Conservation (phyloP, 495 filamentous ascomycete species). For the Hypoxylon fuscum region DNA sequence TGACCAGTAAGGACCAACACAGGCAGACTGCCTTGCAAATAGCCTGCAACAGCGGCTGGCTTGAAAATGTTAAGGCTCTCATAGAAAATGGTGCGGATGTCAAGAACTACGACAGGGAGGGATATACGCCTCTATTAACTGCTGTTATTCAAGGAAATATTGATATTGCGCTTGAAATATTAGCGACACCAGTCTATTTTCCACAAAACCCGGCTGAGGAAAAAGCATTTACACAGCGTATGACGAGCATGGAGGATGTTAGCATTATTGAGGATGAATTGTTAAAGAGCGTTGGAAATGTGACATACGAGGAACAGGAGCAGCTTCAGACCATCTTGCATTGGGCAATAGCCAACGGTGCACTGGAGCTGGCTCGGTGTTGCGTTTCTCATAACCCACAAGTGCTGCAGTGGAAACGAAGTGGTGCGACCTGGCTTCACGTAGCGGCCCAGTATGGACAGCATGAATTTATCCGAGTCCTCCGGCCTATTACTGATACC, state of each 20-base stretch:
- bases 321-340: not conserved
- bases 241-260: not conserved
- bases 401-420: not conserved
- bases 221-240: not conserved
- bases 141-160: not conserved
- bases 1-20: not conserved
- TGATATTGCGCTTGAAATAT: slow-evolving; percentile 20
- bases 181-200: slow-evolving; percentile 4
- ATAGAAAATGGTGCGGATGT: slow-evolving; percentile 1
- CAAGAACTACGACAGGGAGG: not conserved
- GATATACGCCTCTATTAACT: slow-evolving; percentile 12
- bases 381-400: slow-evolving; percentile 4
- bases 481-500: too few relatives aligned
- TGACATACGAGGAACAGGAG: not conserved
- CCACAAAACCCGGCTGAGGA: not conserved
- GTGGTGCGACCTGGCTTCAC: slow-evolving; percentile 18
- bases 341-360: slow-evolving; percentile 16
- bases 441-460: slow-evolving; percentile 14
- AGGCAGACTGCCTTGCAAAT: slow-evolving; percentile 2
- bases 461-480: not conserved
- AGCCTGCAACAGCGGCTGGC: not conserved
- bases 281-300: not conserved
- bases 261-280: not conserved
- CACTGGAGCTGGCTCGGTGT: not conserved
- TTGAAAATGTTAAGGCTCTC: slow-evolving; percentile 9